Percentiles rank a stretch among this genome's conserved stretches.
Evolutionary conservation across 352 stramenopile genomes (phyloP).

Genomic region (Pythium insidiosum): DNA sequence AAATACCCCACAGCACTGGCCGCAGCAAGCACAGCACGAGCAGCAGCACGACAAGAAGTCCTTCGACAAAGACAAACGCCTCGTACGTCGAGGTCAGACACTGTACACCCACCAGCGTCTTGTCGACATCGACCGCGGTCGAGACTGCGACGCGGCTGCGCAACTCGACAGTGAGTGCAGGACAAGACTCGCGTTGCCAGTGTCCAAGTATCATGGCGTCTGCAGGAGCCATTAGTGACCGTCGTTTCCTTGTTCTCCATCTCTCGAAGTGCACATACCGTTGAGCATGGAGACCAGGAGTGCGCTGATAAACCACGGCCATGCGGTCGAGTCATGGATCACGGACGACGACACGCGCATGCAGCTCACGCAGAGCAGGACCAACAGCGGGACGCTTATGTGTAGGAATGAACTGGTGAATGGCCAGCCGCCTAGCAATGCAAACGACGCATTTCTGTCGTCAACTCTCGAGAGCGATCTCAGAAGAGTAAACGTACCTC

Average conservation of each 20-base stretch:
- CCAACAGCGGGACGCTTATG: background rate
- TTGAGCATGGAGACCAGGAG: background rate
- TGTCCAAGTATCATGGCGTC: background rate
- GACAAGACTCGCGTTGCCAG: background rate
- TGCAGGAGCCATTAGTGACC: no score
- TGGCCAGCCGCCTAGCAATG: background rate
- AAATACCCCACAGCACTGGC: slow-evolving; percentile 9
- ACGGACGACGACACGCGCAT: background rate
- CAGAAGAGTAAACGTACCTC: background rate
- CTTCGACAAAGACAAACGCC: slow-evolving; percentile 4
- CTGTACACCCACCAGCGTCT: background rate
- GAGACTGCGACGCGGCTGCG: background rate
- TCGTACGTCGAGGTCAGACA: slow-evolving; percentile 4
- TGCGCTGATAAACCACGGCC: background rate
- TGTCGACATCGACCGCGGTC: background rate
- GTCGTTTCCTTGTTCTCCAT: no score
- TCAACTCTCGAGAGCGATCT: no score
- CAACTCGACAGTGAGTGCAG: no score
- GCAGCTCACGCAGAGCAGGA: background rate
- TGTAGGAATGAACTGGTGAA: background rate
- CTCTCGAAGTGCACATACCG: background rate
- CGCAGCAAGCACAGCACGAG: slow-evolving; percentile 2
- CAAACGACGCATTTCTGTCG: no score
- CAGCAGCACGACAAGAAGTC: slow-evolving; percentile 1
- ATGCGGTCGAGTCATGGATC: background rate